These are phyloP conservation scores for Berkeleyomyces rouxiae DNA, from an alignment of 2,329 filamentous ascomycete genomes.

Conservation along the genomic window DNA sequence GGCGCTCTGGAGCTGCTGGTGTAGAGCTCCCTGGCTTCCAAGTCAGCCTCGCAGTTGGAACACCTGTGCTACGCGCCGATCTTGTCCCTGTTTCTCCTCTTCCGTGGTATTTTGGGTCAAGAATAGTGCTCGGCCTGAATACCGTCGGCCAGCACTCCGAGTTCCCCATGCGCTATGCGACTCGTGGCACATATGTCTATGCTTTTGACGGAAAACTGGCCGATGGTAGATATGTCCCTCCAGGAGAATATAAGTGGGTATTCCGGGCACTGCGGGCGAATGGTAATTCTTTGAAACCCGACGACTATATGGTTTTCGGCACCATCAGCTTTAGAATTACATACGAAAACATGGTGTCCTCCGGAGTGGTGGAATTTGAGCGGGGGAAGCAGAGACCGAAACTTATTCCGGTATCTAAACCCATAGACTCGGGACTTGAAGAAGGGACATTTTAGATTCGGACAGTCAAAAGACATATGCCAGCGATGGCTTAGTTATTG, in stretches of 20 bases:
- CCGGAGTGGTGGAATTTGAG: background rate
- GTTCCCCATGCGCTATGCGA: slow-evolving; percentile 22
- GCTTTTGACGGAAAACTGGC: slow-evolving; percentile 32
- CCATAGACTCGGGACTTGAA: background rate
- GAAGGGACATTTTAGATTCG: too few species aligned
- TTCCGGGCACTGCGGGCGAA: slow-evolving; percentile 34
- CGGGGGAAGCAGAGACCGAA: background rate
- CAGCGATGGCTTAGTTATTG: too few species aligned
- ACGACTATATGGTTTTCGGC: slow-evolving; percentile 31
- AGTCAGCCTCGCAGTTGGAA: slow-evolving; percentile 24
- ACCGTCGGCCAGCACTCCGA: slow-evolving; percentile 27
- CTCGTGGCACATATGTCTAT: slow-evolving; percentile 17
- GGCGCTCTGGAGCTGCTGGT: background rate
- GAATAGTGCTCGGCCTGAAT: slow-evolving; percentile 23
- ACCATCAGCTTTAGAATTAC: slow-evolving; percentile 27
- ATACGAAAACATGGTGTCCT: slow-evolving; percentile 20
- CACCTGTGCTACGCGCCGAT: slow-evolving; percentile 24
- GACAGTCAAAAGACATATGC: too few species aligned
- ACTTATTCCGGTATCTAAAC: background rate
- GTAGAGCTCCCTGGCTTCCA: slow-evolving; percentile 22
- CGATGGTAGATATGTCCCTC: slow-evolving; percentile 30
- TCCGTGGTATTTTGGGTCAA: background rate
- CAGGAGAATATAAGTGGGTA: slow-evolving; percentile 33
- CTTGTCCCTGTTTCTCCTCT: slow-evolving; percentile 15
- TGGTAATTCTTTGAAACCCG: slow-evolving; percentile 27